Percentiles rank a stretch among this genome's conserved stretches.
Conservation (phyloP, 306 rosid genomes). For the Fragaria nilgerrensis region DNA sequence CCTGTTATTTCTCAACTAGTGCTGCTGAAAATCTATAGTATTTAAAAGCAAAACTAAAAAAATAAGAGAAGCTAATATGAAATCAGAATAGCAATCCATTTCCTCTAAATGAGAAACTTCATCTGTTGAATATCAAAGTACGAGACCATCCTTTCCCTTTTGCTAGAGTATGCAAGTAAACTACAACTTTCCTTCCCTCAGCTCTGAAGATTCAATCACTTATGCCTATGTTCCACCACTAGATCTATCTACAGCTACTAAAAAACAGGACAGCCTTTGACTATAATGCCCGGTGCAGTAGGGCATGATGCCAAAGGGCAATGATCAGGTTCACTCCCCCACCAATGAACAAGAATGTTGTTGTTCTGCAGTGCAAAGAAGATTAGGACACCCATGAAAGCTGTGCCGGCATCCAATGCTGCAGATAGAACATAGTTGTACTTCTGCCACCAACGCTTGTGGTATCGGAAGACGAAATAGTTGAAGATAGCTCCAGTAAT, state of each 20-base stretch:
- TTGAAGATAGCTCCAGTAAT: conserved; percentile 86
- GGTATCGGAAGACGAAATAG: conserved; percentile 76
- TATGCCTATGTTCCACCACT: neutral
- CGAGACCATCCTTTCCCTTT: neutral
- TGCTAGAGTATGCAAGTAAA: neutral
- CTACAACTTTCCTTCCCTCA: neutral
- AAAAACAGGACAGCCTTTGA: conserved; percentile 79
- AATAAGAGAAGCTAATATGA: neutral
- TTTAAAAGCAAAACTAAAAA: neutral
- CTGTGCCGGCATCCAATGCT: conserved; percentile 94
- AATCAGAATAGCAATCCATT: neutral
- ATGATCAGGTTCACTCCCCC: conserved; percentile 82
- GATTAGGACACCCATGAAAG: conserved; percentile 87
- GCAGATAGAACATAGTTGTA: conserved; percentile 91
- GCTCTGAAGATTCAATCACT: neutral
- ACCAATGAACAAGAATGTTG: conserved; percentile 65
- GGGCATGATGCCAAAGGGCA: conserved; percentile 94
- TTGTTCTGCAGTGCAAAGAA: conserved; percentile 81
- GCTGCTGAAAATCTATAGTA: neutral
- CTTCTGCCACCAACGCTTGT: conserved; percentile 95
- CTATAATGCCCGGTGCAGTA: conserved; percentile 74
- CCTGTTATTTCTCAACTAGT: neutral
- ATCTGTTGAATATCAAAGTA: neutral
- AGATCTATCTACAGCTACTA: neutral
- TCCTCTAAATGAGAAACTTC: neutral